Evolutionary conservation across 176 grass and related monocot species (phyloP).

Genomic region (Cocos nucifera): DNA sequence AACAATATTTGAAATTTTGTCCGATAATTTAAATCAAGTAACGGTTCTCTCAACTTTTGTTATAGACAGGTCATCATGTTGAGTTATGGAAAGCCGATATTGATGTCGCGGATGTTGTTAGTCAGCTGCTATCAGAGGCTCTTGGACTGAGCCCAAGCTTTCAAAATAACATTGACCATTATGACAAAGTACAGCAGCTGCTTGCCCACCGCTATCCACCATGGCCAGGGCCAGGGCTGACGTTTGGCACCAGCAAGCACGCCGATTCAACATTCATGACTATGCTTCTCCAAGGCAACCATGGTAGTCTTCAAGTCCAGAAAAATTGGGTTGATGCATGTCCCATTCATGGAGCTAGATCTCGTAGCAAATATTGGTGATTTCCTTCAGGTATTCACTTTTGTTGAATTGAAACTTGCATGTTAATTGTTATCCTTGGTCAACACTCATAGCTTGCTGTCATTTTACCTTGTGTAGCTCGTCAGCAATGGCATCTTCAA

Average conservation of each 20-base stretch:
- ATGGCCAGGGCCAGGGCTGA: conserved; percentile 52
- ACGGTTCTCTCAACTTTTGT: too few relatives aligned
- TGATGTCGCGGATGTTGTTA: conserved; percentile 8
- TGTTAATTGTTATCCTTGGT: not conserved
- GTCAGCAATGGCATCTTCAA: too few relatives aligned
- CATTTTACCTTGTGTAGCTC: too few relatives aligned
- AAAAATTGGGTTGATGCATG: conserved; percentile 33
- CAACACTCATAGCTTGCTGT: too few relatives aligned
- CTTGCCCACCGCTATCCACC: conserved; percentile 52
- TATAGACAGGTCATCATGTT: too few relatives aligned
- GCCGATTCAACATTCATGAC: conserved; percentile 52
- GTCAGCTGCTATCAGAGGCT: not conserved
- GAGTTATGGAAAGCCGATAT: too few relatives aligned
- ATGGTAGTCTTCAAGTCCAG: conserved; percentile 43
- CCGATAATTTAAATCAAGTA: too few relatives aligned
- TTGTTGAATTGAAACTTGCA: not conserved
- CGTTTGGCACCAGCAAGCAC: conserved; percentile 48
- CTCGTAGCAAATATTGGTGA: conserved; percentile 42
- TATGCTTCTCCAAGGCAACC: conserved; percentile 46
- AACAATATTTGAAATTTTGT: too few relatives aligned
- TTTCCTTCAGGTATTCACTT: conserved; percentile 39
- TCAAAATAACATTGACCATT: conserved; percentile 39
- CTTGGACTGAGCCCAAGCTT: conserved; percentile 47
- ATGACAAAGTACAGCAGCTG: conserved; percentile 43
- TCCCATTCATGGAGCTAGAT: conserved; percentile 23